A percentile compares a stretch with the other conserved stretches of the same genome.
phyloP scores from a whole-genome alignment of 352 stramenopile species.

The Thraustochytrium sp. region DNA sequence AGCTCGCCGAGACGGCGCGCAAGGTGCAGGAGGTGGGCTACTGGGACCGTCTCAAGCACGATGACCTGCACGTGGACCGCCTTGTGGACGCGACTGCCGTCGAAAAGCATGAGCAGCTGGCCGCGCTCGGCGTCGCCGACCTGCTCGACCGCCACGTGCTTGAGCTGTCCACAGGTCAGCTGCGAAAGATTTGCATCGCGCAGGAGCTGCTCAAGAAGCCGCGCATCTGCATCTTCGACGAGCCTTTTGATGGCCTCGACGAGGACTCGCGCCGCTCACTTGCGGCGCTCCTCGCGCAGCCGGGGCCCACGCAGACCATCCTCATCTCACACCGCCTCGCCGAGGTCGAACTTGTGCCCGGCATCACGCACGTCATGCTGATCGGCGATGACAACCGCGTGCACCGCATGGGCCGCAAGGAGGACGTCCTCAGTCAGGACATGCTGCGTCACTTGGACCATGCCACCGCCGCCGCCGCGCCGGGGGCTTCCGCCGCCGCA shows the following conservation, averaged over 20 bases:
- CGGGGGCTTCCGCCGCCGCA: too few relatives aligned
- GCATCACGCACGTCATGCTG: background rate
- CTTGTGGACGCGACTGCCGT: background rate
- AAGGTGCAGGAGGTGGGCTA: background rate
- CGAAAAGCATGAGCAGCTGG: background rate
- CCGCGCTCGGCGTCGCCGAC: background rate
- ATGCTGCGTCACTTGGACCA: background rate
- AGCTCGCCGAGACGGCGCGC: background rate
- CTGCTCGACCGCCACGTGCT: background rate
- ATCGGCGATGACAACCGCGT: background rate
- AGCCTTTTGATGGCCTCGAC: conserved; percentile 33
- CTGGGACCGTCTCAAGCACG: conserved; percentile 7
- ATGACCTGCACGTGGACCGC: conserved; percentile 15
- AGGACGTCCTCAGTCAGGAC: background rate
- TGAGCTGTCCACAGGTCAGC: conserved; percentile 18
- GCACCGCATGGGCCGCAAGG: background rate
- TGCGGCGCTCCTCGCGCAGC: background rate
- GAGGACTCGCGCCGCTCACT: background rate
- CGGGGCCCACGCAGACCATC: background rate
- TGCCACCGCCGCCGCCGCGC: background rate
- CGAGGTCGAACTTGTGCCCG: background rate
- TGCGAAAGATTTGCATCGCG: conserved; percentile 22
- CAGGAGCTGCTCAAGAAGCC: background rate
- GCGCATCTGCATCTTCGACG: conserved; percentile 5
- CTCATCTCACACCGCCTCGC: conserved; percentile 1